These are phyloP conservation scores for Phlyctochytrium planicorne DNA, from an alignment of 192 early-diverging fungal genomes.

Conservation along the genomic window DNA sequence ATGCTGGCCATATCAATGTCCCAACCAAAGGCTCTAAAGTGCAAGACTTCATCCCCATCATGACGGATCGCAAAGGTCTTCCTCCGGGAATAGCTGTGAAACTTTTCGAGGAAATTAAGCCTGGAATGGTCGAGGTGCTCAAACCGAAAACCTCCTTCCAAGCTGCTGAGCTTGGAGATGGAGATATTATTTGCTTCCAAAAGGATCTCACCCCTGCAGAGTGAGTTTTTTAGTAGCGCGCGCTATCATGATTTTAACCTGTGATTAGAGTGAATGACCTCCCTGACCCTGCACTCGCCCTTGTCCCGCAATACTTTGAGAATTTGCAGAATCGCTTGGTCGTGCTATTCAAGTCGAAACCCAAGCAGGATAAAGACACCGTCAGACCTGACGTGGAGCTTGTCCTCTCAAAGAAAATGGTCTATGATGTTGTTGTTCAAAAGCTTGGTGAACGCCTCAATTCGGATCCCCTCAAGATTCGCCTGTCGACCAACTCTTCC, in stretches of 20 bases:
- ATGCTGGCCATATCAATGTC: slow-evolving; percentile 26
- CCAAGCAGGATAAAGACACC: slow-evolving; percentile 33
- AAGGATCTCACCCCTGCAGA: slow-evolving; percentile 36
- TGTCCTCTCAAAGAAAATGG: slow-evolving; percentile 63
- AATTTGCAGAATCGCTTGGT: slow-evolving; percentile 62
- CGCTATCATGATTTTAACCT: slow-evolving; percentile 16
- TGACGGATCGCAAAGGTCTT: slow-evolving; percentile 57
- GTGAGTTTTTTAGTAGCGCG: slow-evolving; percentile 54
- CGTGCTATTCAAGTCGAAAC: slow-evolving; percentile 68
- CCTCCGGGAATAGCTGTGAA: slow-evolving; percentile 56
- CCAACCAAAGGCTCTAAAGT: slow-evolving; percentile 43
- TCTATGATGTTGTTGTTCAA: slow-evolving; percentile 65
- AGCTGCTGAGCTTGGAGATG: slow-evolving; percentile 82
- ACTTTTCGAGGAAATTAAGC: slow-evolving; percentile 90
- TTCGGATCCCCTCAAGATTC: slow-evolving; percentile 70
- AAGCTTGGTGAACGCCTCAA: slow-evolving; percentile 60
- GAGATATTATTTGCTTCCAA: slow-evolving; percentile 92
- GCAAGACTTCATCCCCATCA: slow-evolving; percentile 53
- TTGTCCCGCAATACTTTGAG: slow-evolving; percentile 76
- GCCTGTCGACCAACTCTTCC: slow-evolving; percentile 56
- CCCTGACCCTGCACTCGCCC: slow-evolving; percentile 36
- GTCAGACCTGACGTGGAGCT: slow-evolving; percentile 45
- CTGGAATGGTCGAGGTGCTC: slow-evolving; percentile 82
- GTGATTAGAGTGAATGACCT: slow-evolving; percentile 28
- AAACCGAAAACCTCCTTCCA: slow-evolving; percentile 63